Evolutionary conservation across 176 grass and related monocot species (phyloP).

Genomic region (Aegilops bicornis): DNA sequence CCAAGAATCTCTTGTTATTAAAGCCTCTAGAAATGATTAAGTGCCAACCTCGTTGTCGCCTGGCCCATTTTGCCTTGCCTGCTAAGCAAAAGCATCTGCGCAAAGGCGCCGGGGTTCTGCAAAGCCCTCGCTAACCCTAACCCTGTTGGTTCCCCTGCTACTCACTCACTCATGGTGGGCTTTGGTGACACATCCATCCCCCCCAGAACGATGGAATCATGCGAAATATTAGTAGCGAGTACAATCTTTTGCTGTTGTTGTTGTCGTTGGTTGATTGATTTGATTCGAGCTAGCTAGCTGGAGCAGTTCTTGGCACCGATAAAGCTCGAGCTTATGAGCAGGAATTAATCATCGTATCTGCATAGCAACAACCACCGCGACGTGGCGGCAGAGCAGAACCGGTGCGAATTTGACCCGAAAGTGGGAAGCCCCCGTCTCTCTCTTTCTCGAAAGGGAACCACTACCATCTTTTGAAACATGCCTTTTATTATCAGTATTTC

Average conservation of each 20-base stretch:
- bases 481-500: neutral
- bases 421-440: neutral
- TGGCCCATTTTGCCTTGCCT: constrained; percentile 24
- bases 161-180: neutral
- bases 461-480: neutral
- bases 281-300: neutral
- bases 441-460: too few species aligned
- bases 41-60: neutral
- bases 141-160: neutral
- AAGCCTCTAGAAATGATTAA: neutral
- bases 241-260: neutral
- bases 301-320: neutral
- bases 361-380: neutral
- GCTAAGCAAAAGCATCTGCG: constrained; percentile 25
- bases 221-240: too few species aligned
- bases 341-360: neutral
- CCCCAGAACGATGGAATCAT: neutral
- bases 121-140: constrained; percentile 37
- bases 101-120: neutral
- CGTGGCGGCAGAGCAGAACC: too few species aligned
- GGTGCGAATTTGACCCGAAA: neutral
- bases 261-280: constrained; percentile 1
- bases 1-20: constrained; percentile 7
- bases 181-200: constrained; percentile 12
- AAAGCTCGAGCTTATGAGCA: neutral